Conservation (phyloP, 2,329 filamentous ascomycete species). For the Macrophomina phaseolina region DNA sequence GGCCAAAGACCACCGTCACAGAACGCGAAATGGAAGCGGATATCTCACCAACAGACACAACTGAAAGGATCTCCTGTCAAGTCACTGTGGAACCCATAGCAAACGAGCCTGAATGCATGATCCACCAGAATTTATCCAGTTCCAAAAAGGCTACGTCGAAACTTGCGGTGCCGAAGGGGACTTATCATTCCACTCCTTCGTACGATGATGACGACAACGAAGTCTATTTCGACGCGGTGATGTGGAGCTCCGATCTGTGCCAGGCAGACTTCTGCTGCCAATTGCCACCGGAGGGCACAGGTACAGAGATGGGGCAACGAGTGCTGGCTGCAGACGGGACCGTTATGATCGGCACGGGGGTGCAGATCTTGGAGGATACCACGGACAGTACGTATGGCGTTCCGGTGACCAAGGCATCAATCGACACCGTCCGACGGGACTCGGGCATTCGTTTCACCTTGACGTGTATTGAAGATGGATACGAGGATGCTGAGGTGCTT, state of each 20-base stretch:
- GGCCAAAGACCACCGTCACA: neutral
- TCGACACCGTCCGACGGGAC: neutral
- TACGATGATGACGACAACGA: neutral
- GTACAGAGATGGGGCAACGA: neutral
- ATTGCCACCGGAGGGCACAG: neutral
- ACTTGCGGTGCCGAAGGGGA: neutral
- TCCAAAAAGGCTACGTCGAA: neutral
- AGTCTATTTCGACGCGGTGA: neutral
- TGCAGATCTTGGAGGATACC: constrained; percentile 1
- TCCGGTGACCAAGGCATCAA: neutral
- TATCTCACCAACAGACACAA: neutral
- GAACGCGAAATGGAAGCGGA: neutral
- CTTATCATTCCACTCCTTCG: neutral
- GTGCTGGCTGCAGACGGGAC: neutral
- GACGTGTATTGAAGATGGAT: constrained; percentile 11
- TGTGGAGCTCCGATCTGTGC: neutral
- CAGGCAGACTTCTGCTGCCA: neutral
- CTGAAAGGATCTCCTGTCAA: neutral
- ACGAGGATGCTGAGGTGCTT: constrained; percentile 1
- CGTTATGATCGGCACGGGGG: neutral
- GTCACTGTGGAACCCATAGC: neutral
- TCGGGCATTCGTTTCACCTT: constrained; percentile 13
- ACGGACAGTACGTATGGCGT: neutral
- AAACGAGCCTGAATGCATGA: neutral
- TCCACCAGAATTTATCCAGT: neutral